Evolutionary conservation across 768 basidiomycete species (phyloP).

Genomic region (Amyloporia xantha): DNA sequence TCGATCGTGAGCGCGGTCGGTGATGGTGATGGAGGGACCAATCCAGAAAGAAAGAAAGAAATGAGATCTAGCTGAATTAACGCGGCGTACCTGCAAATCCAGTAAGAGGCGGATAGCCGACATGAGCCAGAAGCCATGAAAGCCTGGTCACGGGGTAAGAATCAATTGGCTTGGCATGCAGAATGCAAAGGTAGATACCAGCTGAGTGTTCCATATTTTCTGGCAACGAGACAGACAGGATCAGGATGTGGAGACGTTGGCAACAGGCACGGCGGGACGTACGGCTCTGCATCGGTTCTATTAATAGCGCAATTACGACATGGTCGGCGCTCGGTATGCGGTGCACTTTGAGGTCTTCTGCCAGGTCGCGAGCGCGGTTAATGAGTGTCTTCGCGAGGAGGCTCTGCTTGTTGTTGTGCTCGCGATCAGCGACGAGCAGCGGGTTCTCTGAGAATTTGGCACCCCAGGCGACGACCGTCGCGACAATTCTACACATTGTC

Average conservation of each 20-base stretch:
- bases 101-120: slow-evolving; percentile 73
- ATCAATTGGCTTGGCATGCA: neutral
- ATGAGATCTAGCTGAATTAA: too few relatives aligned
- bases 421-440: slow-evolving; percentile 71
- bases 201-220: slow-evolving; percentile 69
- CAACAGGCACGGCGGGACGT: slow-evolving; percentile 7
- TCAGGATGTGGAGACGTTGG: slow-evolving; percentile 3
- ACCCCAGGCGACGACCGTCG: slow-evolving; percentile 87
- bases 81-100: slow-evolving; percentile 59
- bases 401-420: slow-evolving; percentile 60
- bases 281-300: slow-evolving; percentile 87
- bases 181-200: slow-evolving; percentile 35
- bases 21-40: slow-evolving; percentile 2
- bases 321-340: slow-evolving; percentile 73
- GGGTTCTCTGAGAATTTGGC: slow-evolving; percentile 92
- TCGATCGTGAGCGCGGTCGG: neutral
- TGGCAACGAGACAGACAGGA: slow-evolving; percentile 24
- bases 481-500: slow-evolving; percentile 42
- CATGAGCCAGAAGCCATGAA: slow-evolving; percentile 80
- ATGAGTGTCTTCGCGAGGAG: slow-evolving; percentile 71
- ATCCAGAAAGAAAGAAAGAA: too few relatives aligned
- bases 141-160: slow-evolving; percentile 40
- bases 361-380: slow-evolving; percentile 76
- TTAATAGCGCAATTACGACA: slow-evolving; percentile 72
- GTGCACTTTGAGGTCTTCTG: slow-evolving; percentile 83